These are phyloP conservation scores for Prunus dulcis DNA, from an alignment of 306 rosid genomes.

Conservation along the genomic window DNA sequence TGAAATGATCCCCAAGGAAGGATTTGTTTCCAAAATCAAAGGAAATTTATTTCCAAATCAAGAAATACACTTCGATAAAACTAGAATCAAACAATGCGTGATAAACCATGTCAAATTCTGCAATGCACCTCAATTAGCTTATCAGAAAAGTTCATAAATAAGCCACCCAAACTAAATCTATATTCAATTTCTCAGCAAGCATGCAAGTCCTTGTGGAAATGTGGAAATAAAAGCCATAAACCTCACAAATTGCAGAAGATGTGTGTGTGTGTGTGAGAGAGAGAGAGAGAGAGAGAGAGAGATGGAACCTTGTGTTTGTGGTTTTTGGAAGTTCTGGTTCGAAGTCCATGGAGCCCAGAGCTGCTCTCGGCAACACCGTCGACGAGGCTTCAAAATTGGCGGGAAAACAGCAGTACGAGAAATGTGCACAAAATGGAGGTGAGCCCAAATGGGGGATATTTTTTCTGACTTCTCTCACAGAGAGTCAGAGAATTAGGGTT, in stretches of 20 bases:
- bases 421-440: background rate
- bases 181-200: background rate
- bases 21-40: background rate
- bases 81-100: background rate
- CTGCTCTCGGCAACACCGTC: background rate
- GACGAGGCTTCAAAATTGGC: conserved; percentile 8
- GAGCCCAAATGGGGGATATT: background rate
- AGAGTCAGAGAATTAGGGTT: no score
- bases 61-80: background rate
- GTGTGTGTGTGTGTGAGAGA: no score
- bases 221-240: background rate
- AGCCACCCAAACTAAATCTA: background rate
- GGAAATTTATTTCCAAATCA: background rate
- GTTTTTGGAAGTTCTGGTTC: conserved; percentile 16
- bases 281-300: background rate
- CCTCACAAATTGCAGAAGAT: background rate
- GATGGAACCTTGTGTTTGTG: conserved; percentile 26
- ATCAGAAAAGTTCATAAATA: background rate
- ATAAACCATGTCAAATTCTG: background rate
- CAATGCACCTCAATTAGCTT: background rate
- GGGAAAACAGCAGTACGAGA: background rate
- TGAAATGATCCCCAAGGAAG: background rate
- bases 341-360: conserved; percentile 23
- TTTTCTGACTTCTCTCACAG: background rate
- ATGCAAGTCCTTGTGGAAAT: background rate